Evolutionary conservation across 2,329 filamentous ascomycete genomes (phyloP).

Genomic region (Fusarium sp.): DNA sequence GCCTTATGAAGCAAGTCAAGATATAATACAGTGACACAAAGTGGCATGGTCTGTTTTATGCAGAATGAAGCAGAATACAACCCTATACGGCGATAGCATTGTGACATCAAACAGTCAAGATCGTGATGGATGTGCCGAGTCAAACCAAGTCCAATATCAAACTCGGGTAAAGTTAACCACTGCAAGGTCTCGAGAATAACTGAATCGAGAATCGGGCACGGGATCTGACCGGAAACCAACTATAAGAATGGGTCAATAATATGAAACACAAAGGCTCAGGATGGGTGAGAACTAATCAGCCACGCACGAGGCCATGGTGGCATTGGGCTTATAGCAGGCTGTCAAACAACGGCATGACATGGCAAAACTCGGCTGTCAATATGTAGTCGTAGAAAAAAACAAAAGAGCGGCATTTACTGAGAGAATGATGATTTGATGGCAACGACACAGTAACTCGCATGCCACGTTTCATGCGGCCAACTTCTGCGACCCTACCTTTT

Average conservation of each 20-base stretch:
- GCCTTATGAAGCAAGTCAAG: not conserved
- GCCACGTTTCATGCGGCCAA: conserved; percentile 36
- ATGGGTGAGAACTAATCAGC: conserved; percentile 32
- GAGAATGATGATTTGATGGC: conserved; percentile 4
- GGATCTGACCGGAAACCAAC: conserved; percentile 16
- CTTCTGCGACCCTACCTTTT: conserved; percentile 16
- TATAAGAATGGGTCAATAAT: not conserved
- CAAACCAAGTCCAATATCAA: not conserved
- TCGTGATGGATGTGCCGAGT: not conserved
- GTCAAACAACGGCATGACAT: conserved; percentile 1
- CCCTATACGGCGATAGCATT: conserved; percentile 1
- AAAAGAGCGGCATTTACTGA: not conserved
- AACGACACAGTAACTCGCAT: conserved; percentile 7
- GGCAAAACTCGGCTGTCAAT: not conserved
- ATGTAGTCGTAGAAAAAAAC: not conserved
- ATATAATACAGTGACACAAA: no score
- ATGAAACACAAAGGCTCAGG: conserved; percentile 32
- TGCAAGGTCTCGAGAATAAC: not conserved
- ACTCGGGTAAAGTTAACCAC: not conserved
- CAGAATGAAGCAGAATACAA: not conserved
- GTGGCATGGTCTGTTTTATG: not conserved
- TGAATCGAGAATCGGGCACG: not conserved
- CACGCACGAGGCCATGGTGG: conserved; percentile 1
- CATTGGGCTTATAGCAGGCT: not conserved
- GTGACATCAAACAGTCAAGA: not conserved